Evolutionary conservation across 352 stramenopile species (phyloP).

Genomic region (Phytophthora cajani): DNA sequence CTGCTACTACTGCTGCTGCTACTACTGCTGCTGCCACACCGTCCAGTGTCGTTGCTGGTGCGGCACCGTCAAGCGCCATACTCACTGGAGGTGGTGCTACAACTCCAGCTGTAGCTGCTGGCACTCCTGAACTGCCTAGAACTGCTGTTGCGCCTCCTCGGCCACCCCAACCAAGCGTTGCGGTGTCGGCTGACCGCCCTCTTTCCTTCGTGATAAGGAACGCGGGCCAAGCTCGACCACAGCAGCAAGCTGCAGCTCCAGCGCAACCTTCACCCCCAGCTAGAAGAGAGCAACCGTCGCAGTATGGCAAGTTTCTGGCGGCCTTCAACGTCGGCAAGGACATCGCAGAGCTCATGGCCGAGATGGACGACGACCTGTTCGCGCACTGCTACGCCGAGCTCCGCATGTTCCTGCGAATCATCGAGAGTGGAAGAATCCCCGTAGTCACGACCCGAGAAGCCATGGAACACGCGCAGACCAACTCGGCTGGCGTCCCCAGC

Average conservation of each 20-base stretch:
- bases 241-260: neutral
- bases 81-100: conserved; percentile 3
- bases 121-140: neutral
- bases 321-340: conserved; percentile 38
- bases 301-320: conserved; percentile 38
- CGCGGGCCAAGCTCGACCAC: neutral
- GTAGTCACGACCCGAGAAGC: conserved; percentile 32
- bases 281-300: conserved; percentile 14
- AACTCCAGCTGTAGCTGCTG: neutral
- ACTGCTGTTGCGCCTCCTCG: neutral
- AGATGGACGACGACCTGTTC: conserved; percentile 31
- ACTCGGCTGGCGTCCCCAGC: conserved; percentile 12
- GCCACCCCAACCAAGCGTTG: neutral
- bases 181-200: neutral
- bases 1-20: neutral
- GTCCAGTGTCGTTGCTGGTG: too few species aligned
- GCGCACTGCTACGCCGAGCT: conserved; percentile 23
- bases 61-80: neutral
- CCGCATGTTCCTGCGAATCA: conserved; percentile 30
- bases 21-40: neutral
- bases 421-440: conserved; percentile 19
- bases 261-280: neutral
- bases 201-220: neutral
- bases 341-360: conserved; percentile 30
- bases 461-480: conserved; percentile 25